These are phyloP conservation scores for Epichloe aotearoae DNA, from an alignment of 2,329 filamentous ascomycete species.

Conservation along the genomic window DNA sequence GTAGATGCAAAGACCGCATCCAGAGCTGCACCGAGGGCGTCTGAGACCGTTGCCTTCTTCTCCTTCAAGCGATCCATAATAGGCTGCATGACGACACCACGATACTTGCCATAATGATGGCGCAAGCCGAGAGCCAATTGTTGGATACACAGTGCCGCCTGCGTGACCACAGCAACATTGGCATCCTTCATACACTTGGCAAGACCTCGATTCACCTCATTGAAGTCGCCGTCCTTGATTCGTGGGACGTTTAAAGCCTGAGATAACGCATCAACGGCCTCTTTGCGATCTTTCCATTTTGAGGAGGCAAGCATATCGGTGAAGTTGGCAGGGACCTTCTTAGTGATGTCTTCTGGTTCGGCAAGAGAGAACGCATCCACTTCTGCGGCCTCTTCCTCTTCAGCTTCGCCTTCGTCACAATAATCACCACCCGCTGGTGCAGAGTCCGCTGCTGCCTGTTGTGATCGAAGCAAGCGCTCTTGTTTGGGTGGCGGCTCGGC, in stretches of 20 bases:
- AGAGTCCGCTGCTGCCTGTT: slow-evolving; percentile 72
- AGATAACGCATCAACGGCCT: slow-evolving; percentile 73
- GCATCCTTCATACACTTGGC: slow-evolving; percentile 99
- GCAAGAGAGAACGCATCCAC: slow-evolving; percentile 71
- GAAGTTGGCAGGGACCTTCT: slow-evolving; percentile 72
- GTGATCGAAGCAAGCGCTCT: slow-evolving; percentile 73
- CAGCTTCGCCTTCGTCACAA: slow-evolving; percentile 44
- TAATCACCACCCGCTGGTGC: slow-evolving; percentile 48
- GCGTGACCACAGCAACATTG: slow-evolving; percentile 86
- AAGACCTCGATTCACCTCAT: slow-evolving; percentile 68
- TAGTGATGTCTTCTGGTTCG: slow-evolving; percentile 74
- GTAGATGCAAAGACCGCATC: slow-evolving; percentile 57
- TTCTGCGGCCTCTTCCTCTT: slow-evolving; percentile 40
- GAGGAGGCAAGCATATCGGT: slow-evolving; percentile 73
- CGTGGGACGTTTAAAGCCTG: slow-evolving; percentile 67
- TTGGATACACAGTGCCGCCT: slow-evolving; percentile 88
- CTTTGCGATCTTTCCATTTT: slow-evolving; percentile 98
- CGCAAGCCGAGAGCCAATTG: slow-evolving; percentile 76
- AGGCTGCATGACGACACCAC: slow-evolving; percentile 65
- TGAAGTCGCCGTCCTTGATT: slow-evolving; percentile 83
- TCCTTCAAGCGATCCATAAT: slow-evolving; percentile 96
- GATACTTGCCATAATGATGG: slow-evolving; percentile 66
- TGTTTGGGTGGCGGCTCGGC: slow-evolving; percentile 79
- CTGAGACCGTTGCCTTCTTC: slow-evolving; percentile 82
- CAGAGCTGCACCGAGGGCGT: slow-evolving; percentile 74